These are phyloP conservation scores for Fusarium lateritium DNA, from an alignment of 2,329 filamentous ascomycete genomes.

Conservation along the genomic window DNA sequence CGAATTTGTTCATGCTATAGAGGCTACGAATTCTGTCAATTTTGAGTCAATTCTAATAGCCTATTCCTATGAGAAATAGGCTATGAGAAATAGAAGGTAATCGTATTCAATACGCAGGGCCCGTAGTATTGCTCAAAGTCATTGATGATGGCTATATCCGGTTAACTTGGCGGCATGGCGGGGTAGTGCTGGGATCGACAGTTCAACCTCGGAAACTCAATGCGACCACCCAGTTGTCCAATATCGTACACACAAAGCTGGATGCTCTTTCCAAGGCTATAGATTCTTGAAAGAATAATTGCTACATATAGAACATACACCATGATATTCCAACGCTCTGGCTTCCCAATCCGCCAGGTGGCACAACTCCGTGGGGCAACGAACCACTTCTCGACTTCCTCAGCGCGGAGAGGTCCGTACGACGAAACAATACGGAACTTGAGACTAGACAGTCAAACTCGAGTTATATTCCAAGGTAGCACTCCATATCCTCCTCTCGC, in stretches of 20 bases:
- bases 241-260: neutral
- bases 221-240: neutral
- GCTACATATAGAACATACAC: rapidly evolving
- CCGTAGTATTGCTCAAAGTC: neutral
- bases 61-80: no score
- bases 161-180: neutral
- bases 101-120: no score
- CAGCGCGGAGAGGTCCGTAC: slow-evolving; percentile 24
- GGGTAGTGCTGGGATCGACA: neutral
- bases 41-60: no score
- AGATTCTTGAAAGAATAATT: neutral
- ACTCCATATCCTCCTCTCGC: no score
- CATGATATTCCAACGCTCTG: neutral
- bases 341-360: neutral
- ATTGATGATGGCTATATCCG: neutral
- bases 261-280: neutral
- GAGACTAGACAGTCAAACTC: slow-evolving; percentile 46
- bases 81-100: no score
- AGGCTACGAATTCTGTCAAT: no score
- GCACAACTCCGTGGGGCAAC: neutral
- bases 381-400: neutral
- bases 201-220: neutral
- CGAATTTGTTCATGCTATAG: no score
- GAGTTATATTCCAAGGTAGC: slow-evolving; percentile 57
- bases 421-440: slow-evolving; percentile 53